These are phyloP conservation scores for Fusarium heterosporum DNA, from an alignment of 2,329 filamentous ascomycete species.

Conservation along the genomic window DNA sequence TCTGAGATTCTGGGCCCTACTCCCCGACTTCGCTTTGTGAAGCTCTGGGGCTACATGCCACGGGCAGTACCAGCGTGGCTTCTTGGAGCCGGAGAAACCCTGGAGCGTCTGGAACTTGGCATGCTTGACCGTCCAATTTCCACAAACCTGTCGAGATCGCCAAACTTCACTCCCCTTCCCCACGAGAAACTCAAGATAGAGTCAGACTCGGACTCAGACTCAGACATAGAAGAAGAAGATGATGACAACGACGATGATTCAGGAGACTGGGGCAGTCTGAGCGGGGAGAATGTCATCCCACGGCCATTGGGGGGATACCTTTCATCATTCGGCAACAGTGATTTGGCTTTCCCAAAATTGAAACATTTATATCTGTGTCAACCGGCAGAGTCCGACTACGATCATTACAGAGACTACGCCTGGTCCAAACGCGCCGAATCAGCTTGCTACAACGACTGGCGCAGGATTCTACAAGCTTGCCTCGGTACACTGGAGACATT, in stretches of 20 bases:
- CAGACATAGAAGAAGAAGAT: neutral
- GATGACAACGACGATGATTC: neutral
- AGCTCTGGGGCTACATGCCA: conserved; percentile 26
- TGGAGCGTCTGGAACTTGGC: conserved; percentile 30
- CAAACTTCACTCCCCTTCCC: neutral
- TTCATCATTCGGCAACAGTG: rapidly evolving
- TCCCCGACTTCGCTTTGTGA: conserved; percentile 16
- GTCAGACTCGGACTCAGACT: neutral
- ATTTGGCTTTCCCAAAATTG: neutral
- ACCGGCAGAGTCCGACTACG: neutral
- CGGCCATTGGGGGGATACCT: neutral
- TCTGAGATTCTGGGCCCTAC: neutral
- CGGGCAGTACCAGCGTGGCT: conserved; percentile 20
- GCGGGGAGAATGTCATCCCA: neutral
- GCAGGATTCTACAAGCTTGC: neutral
- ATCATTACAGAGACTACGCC: rapidly evolving
- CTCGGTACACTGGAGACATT: neutral
- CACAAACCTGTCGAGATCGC: rapidly evolving
- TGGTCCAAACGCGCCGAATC: conserved; percentile 14
- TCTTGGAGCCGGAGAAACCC: neutral
- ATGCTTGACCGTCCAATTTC: conserved; percentile 25
- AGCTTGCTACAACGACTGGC: conserved; percentile 8
- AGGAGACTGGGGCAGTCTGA: conserved; percentile 8
- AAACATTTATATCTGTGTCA: neutral
- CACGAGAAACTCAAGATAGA: neutral